These are phyloP conservation scores for Penicillium chermesinum DNA, from an alignment of 495 filamentous ascomycete species.

Conservation along the genomic window DNA sequence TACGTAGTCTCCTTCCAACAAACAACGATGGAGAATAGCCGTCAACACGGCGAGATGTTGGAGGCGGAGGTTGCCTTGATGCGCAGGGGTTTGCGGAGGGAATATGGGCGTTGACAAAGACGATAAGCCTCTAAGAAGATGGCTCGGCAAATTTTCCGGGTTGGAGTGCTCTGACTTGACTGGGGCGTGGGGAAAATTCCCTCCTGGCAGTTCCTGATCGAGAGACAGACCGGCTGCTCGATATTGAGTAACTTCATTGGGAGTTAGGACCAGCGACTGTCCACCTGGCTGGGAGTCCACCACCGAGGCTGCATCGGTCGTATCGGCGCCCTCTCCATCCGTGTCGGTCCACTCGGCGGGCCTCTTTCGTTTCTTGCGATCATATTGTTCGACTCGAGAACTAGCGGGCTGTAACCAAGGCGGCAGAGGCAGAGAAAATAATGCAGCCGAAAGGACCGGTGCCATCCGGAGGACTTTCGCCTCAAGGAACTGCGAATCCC, in stretches of 20 bases:
- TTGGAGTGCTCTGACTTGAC: constrained; percentile 8
- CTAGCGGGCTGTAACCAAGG: constrained; percentile 34
- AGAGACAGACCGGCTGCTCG: constrained; percentile 42
- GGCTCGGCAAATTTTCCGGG: constrained; percentile 9
- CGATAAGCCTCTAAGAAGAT: constrained; percentile 22
- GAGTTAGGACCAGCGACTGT: constrained; percentile 33
- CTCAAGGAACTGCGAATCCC: constrained; percentile 8
- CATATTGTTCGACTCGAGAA: constrained; percentile 33
- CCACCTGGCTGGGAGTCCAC: constrained; percentile 20
- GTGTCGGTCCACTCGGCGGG: constrained; percentile 25
- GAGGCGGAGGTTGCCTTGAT: constrained; percentile 39
- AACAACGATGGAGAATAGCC: constrained; percentile 55
- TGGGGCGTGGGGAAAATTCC: constrained; percentile 40
- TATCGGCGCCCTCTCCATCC: constrained; percentile 22
- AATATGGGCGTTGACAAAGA: constrained; percentile 31
- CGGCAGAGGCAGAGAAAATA: constrained; percentile 40
- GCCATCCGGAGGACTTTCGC: constrained; percentile 21
- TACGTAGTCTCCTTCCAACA: constrained; percentile 54
- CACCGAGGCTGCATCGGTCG: constrained; percentile 32
- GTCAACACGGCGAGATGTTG: constrained; percentile 59
- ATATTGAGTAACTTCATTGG: constrained; percentile 45
- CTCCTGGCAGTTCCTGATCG: constrained; percentile 39
- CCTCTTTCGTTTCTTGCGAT: constrained; percentile 38
- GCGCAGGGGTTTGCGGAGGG: constrained; percentile 31
- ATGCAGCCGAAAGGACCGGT: constrained; percentile 28